These are phyloP conservation scores for Neurospora sp. DNA, from an alignment of 2,329 filamentous ascomycete genomes.

Conservation along the genomic window DNA sequence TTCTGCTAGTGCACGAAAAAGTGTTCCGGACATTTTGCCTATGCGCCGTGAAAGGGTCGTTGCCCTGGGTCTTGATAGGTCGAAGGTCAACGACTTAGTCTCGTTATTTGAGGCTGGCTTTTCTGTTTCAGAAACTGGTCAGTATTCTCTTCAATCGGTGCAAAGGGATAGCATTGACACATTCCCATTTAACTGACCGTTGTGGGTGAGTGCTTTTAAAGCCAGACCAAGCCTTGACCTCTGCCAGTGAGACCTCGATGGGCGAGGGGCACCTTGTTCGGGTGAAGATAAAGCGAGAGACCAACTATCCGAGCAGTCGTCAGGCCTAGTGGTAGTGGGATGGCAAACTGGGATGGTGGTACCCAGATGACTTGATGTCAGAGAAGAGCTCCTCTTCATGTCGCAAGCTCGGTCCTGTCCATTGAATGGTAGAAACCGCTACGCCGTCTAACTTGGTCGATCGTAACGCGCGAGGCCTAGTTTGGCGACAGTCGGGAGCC, in stretches of 20 bases:
- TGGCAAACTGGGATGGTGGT: slow-evolving; percentile 4
- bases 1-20: slow-evolving; percentile 29
- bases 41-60: slow-evolving; percentile 13
- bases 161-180: neutral
- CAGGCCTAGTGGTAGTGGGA: neutral
- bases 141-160: neutral
- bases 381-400: slow-evolving; percentile 20
- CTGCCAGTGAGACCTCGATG: slow-evolving; percentile 29
- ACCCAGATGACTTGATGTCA: slow-evolving; percentile 8
- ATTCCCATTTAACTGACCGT: slow-evolving; percentile 16
- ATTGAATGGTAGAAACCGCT: slow-evolving; percentile 5
- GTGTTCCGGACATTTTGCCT: slow-evolving; percentile 30
- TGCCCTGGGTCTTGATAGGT: slow-evolving; percentile 1
- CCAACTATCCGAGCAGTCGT: slow-evolving; percentile 1
- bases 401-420: slow-evolving; percentile 9
- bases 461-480: neutral
- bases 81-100: neutral
- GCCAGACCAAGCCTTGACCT: slow-evolving; percentile 33
- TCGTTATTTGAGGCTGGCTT: slow-evolving; percentile 10
- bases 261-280: slow-evolving; percentile 15
- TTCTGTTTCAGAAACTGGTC: slow-evolving; percentile 3
- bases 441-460: neutral
- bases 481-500: neutral
- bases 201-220: slow-evolving; percentile 32
- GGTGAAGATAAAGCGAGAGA: slow-evolving; percentile 2